These are phyloP conservation scores for Fusarium sp. DNA, from an alignment of 2,329 filamentous ascomycete species.

Conservation along the genomic window DNA sequence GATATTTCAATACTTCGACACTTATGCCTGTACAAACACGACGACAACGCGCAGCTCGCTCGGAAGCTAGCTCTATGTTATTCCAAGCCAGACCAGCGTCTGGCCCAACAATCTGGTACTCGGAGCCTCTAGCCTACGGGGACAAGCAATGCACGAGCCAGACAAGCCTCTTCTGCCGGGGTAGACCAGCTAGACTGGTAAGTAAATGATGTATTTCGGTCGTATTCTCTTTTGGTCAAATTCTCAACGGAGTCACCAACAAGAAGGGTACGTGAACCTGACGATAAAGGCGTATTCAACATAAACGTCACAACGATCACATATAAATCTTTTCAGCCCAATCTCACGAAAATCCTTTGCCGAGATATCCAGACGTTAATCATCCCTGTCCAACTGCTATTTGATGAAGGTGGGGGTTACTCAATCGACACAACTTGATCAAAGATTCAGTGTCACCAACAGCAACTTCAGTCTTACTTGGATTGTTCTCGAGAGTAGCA, in stretches of 20 bases:
- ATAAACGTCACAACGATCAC: conserved; percentile 23
- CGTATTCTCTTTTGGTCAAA: too few relatives aligned
- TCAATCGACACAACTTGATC: conserved; percentile 12
- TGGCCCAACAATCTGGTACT: conserved; percentile 33
- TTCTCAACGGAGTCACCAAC: conserved; percentile 3
- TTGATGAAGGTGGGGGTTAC: conserved; percentile 4
- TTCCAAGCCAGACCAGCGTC: conserved; percentile 27
- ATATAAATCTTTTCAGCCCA: conserved; percentile 9
- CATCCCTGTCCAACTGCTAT: conserved; percentile 9
- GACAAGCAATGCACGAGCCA: conserved; percentile 37
- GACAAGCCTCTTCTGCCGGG: conserved; percentile 3
- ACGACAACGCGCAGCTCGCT: conserved; percentile 15
- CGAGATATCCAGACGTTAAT: conserved; percentile 17
- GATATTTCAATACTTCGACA: not conserved
- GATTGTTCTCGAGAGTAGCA: not conserved
- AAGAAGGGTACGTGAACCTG: conserved; percentile 6
- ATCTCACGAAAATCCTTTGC: conserved; percentile 25
- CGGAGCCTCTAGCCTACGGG: conserved; percentile 20
- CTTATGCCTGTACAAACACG: conserved; percentile 4
- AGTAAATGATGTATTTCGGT: not conserved
- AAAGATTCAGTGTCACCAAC: not conserved
- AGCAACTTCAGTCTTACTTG: not conserved
- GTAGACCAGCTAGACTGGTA: conserved; percentile 1
- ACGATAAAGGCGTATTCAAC: conserved; percentile 25
- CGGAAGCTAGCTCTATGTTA: conserved; percentile 10